These are phyloP conservation scores for Podaxis sp. DNA, from an alignment of 768 basidiomycete genomes.

Conservation along the genomic window DNA sequence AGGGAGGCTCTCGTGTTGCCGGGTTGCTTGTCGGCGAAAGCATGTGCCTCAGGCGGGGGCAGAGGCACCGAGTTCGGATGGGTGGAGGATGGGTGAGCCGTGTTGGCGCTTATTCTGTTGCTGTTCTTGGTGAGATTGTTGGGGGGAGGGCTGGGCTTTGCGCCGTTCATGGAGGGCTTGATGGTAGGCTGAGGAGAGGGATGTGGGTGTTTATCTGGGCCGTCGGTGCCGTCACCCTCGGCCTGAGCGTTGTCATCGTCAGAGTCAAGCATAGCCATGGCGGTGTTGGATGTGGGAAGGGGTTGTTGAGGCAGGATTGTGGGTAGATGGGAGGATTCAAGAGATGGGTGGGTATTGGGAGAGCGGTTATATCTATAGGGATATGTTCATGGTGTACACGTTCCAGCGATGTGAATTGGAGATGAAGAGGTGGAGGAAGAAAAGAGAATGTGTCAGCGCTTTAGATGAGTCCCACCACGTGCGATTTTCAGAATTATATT, in stretches of 20 bases:
- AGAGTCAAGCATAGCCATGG: slow-evolving; percentile 46
- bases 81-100: slow-evolving; percentile 11
- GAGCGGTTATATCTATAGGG: slow-evolving; percentile 33
- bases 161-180: slow-evolving; percentile 20
- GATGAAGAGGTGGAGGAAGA: not conserved
- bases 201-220: slow-evolving; percentile 61
- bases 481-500: not conserved
- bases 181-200: slow-evolving; percentile 26
- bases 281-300: slow-evolving; percentile 16
- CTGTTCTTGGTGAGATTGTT: slow-evolving; percentile 12
- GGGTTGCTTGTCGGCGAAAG: slow-evolving; percentile 50
- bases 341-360: slow-evolving; percentile 12
- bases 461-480: not conserved
- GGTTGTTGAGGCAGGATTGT: not conserved
- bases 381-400: slow-evolving; percentile 44
- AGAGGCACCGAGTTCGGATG: slow-evolving; percentile 39
- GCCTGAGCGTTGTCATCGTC: slow-evolving; percentile 51
- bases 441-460: slow-evolving; percentile 1
- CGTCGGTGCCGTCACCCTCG: slow-evolving; percentile 56
- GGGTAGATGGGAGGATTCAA: slow-evolving; percentile 21
- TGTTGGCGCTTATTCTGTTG: slow-evolving; percentile 20
- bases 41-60: slow-evolving; percentile 49
- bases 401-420: slow-evolving; percentile 24
- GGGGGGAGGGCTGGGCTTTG: too few relatives aligned
- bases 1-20: slow-evolving; percentile 47